A percentile compares a stretch with the other conserved stretches of the same genome.
These are phyloP conservation scores for Pythium insidiosum DNA, from an alignment of 352 stramenopile genomes.

Conservation along the genomic window DNA sequence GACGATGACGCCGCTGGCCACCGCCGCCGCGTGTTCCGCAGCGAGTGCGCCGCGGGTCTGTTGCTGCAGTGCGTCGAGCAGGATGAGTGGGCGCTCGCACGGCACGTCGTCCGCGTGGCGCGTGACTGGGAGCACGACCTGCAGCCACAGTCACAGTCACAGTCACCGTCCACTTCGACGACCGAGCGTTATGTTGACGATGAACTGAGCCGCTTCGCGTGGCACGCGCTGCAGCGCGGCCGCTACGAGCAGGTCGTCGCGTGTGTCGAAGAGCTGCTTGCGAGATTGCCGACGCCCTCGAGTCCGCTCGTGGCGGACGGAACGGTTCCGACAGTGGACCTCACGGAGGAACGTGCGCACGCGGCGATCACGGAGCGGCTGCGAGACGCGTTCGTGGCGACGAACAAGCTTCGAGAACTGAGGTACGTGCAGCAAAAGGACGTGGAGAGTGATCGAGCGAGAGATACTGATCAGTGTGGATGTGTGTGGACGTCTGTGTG, in stretches of 20 bases:
- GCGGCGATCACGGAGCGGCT: slow-evolving; percentile 6
- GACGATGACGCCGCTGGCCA: not conserved
- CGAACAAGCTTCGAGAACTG: not conserved
- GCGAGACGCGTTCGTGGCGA: slow-evolving; percentile 8
- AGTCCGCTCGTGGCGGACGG: too few relatives aligned
- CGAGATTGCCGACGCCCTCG: slow-evolving; percentile 28
- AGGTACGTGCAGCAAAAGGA: too few relatives aligned
- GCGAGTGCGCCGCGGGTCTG: slow-evolving; percentile 50
- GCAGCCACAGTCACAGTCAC: too few relatives aligned
- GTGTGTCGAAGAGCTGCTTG: slow-evolving; percentile 55
- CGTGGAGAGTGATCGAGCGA: too few relatives aligned
- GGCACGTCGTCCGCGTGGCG: slow-evolving; percentile 73
- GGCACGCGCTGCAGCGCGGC: slow-evolving; percentile 42
- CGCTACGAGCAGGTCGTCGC: slow-evolving; percentile 61
- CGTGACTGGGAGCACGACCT: slow-evolving; percentile 68
- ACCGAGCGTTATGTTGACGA: slow-evolving; percentile 43
- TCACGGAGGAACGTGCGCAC: slow-evolving; percentile 4
- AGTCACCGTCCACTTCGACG: slow-evolving; percentile 1
- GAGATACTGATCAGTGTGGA: too few relatives aligned
- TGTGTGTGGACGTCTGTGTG: too few relatives aligned
- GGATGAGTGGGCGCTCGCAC: slow-evolving; percentile 61
- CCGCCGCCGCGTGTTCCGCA: slow-evolving; percentile 25
- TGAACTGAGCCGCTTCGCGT: slow-evolving; percentile 41
- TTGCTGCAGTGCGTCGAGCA: slow-evolving; percentile 67
- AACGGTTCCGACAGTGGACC: too few relatives aligned